phyloP scores from a whole-genome alignment of 371 early-diverging fungal species.

The Mortierella sp. region DNA sequence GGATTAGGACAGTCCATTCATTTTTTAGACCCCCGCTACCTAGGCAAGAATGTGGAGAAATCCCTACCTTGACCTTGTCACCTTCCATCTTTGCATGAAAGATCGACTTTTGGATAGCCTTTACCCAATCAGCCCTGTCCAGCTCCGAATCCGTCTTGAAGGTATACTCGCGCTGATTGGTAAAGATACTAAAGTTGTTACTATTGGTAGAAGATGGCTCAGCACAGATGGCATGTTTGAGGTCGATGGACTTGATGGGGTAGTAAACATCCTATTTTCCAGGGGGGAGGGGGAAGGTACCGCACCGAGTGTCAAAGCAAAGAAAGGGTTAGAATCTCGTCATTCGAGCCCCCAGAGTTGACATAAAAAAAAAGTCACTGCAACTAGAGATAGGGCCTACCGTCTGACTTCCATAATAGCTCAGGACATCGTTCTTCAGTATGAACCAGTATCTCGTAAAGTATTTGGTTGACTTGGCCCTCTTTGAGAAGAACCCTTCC shows the following conservation, averaged over 20 bases:
- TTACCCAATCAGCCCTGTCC: slow-evolving; percentile 49
- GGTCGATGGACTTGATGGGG: slow-evolving; percentile 74
- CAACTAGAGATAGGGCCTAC: slow-evolving; percentile 29
- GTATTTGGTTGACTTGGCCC: slow-evolving; percentile 52
- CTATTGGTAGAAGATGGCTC: slow-evolving; percentile 51
- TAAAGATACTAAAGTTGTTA: slow-evolving; percentile 33
- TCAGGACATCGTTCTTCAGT: slow-evolving; percentile 70
- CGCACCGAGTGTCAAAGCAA: not conserved
- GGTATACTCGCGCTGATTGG: slow-evolving; percentile 58
- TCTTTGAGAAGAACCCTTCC: slow-evolving; percentile 72
- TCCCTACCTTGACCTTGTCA: slow-evolving; percentile 63
- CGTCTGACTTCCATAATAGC: slow-evolving; percentile 69
- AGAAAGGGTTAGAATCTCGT: no score
- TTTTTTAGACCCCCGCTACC: no score
- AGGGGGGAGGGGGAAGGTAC: no score
- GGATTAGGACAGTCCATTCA: no score
- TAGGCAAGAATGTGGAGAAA: not conserved
- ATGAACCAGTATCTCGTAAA: slow-evolving; percentile 77
- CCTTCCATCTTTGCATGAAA: slow-evolving; percentile 73
- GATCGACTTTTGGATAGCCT: slow-evolving; percentile 69
- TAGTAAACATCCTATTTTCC: slow-evolving; percentile 69
- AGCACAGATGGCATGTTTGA: slow-evolving; percentile 69
- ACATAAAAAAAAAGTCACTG: no score
- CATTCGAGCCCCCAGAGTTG: no score
- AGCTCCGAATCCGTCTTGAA: slow-evolving; percentile 66